Evolutionary conservation across 2,329 filamentous ascomycete species (phyloP), one percentile per base, ranked within the genome.

Genomic region (Apiospora phragmitis): DNA sequence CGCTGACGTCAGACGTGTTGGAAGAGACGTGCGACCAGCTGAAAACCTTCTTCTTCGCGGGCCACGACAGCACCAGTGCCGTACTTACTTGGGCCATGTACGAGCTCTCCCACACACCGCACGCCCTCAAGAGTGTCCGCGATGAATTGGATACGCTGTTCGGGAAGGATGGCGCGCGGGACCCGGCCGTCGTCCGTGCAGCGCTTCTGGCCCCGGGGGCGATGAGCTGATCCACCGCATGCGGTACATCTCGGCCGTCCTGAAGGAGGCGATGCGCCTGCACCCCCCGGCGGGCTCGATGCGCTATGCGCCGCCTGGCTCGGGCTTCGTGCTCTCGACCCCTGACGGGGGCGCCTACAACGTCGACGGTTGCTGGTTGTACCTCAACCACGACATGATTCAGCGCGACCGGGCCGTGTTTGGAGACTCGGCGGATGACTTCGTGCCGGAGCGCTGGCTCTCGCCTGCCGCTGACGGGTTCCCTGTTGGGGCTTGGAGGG

Each of bases 401-500:
- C 73, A 74, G n/a, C 70, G 67, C 59, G 66, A 67, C 69, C 67
- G 21, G 69, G 71, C 11, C 26, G 51, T 42, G 62, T 72, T 26
- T 75, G 74, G 71, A 32, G 70, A 21, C 2, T 72, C 12, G 66
- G 73, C 12, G 41, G 73, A 59, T 4, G n/a, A 51, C 47, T 51
- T 51, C 9, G 24, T 26, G 11, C 47, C 47, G 11, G 47, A 51
- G 24, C 9, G 45, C 6, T 47, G 45, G 45, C 45, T 47, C 24
- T 18, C 49, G 4, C 16, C 49, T 4, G 16, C 11, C 12, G 24
- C 49, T 12, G 11, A 51, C 4, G 24, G 11, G 1, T 5, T 26
- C 26, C 49, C 49, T 1, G 11, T 7, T 4, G 16, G 49, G 4
- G 86, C 86, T 0, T 90, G 83, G 82, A 80, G 85, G 6, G 82